phyloP scores from a whole-genome alignment of 768 basidiomycete species.

The Xerocomellus intermedius region DNA sequence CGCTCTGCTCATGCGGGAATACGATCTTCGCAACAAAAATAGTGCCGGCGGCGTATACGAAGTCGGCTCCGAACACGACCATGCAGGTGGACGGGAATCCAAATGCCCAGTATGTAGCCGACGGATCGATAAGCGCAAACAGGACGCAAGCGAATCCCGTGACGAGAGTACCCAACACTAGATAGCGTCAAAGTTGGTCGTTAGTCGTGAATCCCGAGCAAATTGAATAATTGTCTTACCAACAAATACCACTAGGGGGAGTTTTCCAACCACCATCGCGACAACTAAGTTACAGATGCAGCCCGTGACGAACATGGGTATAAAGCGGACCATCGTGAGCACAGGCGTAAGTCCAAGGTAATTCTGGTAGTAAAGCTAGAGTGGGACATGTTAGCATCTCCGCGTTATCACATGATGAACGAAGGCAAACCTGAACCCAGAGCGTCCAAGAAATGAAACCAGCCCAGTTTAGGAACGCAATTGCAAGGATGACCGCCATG shows the following conservation, averaged over 20 bases:
- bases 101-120: constrained; percentile 67
- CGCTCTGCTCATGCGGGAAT: constrained; percentile 67
- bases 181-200: constrained; percentile 1
- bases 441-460: constrained; percentile 55
- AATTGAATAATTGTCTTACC: constrained; percentile 35
- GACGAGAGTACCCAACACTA: constrained; percentile 53
- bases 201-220: neutral
- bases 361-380: constrained; percentile 69
- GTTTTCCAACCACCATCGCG: constrained; percentile 52
- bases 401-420: neutral
- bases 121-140: constrained; percentile 64
- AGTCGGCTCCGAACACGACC: constrained; percentile 74
- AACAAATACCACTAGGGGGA: constrained; percentile 56
- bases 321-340: constrained; percentile 58
- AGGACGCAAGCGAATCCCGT: constrained; percentile 60
- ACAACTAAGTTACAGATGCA: constrained; percentile 63
- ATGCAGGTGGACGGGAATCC: constrained; percentile 68
- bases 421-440: constrained; percentile 41
- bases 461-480: constrained; percentile 66
- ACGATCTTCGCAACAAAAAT: constrained; percentile 71
- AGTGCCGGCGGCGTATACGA: constrained; percentile 71
- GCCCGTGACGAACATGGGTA: constrained; percentile 73
- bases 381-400: neutral
- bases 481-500: constrained; percentile 57
- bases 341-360: constrained; percentile 56